Conservation (phyloP, 345 rosid genomes). For the Sisymbrium irio region DNA sequence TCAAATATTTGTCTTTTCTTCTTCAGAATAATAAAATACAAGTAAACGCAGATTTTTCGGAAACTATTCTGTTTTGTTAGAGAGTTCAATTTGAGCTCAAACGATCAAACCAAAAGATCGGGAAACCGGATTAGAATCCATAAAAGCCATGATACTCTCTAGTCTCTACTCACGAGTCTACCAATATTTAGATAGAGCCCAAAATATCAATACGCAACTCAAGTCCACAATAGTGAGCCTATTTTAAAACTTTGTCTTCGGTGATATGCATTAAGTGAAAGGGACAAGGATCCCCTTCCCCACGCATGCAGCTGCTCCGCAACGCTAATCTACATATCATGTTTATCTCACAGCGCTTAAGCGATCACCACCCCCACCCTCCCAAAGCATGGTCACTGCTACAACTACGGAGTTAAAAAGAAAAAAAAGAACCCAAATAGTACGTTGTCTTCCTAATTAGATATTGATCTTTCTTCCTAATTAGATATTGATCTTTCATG, state of each 20-base stretch:
- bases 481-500: constrained; percentile 34
- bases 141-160: not conserved
- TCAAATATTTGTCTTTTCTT: not conserved
- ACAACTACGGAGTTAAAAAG: not conserved
- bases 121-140: not conserved
- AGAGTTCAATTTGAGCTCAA: not conserved
- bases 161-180: no score
- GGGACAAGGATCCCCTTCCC: constrained; percentile 49
- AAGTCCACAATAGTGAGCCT: not conserved
- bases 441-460: not conserved
- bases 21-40: not conserved
- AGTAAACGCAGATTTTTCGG: not conserved
- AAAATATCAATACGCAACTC: not conserved
- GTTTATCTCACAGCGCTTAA: not conserved
- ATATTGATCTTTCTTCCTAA: constrained; percentile 34
- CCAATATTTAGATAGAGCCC: constrained; percentile 2
- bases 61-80: not conserved
- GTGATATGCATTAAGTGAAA: constrained; percentile 20
- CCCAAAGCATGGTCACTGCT: not conserved
- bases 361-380: not conserved
- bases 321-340: constrained; percentile 36
- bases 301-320: constrained; percentile 58
- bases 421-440: not conserved
- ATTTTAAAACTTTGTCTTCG: not conserved
- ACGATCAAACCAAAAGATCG: not conserved